Base-by-base conservation (phyloP, 2,329 filamentous ascomycete genomes). In the Fusarium sarcochroum region DNA sequence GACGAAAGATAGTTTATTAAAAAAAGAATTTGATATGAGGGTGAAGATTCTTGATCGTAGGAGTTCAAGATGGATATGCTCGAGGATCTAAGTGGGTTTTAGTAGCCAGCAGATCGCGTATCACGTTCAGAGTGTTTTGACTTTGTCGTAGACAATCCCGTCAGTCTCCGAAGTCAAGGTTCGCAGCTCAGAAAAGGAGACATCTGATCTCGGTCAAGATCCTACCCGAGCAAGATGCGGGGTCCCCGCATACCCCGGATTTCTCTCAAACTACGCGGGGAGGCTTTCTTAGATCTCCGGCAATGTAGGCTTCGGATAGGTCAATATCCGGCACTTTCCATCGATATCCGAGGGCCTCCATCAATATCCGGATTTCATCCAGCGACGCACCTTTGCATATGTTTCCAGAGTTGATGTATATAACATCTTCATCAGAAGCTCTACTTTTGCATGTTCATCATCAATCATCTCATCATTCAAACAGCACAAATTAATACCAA, bases 191-290 rank as follows among this genome's bases (percentile, higher is more conserved):
- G 27, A 35, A 6, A 25, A 17, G 14, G 21, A 11, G 41, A 13
- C 41, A 44, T 44, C 17, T 45, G 38, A 45, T 45, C 20, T 17
- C 2, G 21, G 2, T 5, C 42, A 13, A 30, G 42, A 45, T 30
- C 17, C 42, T 45, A 32, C 5, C 17, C 30, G 30, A n/a, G 10
- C 21, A 30, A 37, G 14, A 53, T 53, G 40, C 40, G 50, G 40
- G 40, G 50, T 14, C 50, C 50, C 50, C 40, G 40, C 50, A 53
- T 53, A 37, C 50, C 50, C 50, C 50, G n/a, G 50, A 27, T 37
- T 53, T 7, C 15, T 0, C 45, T 3, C 21, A 14, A 53, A 46
- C 20, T 25, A 47, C 35, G 30, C 18, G 18, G 44, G 20, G 20
- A 25, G 18, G 9, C 37, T 8, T 18, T 6, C 0, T 15, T 35